phyloP scores from a whole-genome alignment of 2,329 filamentous ascomycete genomes.

The Calycina herbarum region DNA sequence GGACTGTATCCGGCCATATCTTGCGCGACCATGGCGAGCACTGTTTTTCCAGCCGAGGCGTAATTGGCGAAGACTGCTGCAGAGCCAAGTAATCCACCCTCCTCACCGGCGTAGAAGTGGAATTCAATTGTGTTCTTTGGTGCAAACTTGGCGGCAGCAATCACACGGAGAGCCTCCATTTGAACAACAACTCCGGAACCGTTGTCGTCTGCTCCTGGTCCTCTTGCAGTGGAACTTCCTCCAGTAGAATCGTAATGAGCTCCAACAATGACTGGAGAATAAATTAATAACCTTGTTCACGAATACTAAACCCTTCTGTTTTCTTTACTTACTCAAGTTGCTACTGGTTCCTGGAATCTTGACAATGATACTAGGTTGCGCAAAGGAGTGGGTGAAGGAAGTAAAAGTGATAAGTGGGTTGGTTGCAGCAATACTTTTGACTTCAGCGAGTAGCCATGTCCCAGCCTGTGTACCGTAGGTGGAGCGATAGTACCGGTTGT shows the following conservation, averaged over 20 bases:
- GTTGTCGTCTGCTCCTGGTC: constrained; percentile 89
- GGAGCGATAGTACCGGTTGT: constrained; percentile 17
- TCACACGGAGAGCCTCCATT: constrained; percentile 79
- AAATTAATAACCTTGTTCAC: not conserved
- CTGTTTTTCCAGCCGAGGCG: constrained; percentile 64
- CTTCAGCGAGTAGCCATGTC: constrained; percentile 12
- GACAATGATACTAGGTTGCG: constrained; percentile 18
- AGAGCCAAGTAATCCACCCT: constrained; percentile 80
- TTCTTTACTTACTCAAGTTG: constrained; percentile 11
- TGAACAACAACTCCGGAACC: constrained; percentile 91
- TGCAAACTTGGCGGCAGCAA: constrained; percentile 68
- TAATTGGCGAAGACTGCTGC: constrained; percentile 84
- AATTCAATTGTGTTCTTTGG: constrained; percentile 87
- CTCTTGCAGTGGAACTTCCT: constrained; percentile 37
- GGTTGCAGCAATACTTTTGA: constrained; percentile 11
- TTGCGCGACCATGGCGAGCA: constrained; percentile 95
- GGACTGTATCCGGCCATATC: constrained; percentile 75
- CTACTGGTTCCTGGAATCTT: constrained; percentile 17
- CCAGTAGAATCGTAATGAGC: constrained; percentile 83
- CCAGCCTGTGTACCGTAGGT: constrained; percentile 15
- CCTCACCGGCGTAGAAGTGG: constrained; percentile 90
- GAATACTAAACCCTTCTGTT: not conserved
- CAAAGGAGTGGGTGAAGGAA: constrained; percentile 17
- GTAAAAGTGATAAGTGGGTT: constrained; percentile 16
- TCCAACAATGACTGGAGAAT: constrained; percentile 65